Conservation (phyloP, 2,329 filamentous ascomycete genomes). For the Alternaria viburni region DNA sequence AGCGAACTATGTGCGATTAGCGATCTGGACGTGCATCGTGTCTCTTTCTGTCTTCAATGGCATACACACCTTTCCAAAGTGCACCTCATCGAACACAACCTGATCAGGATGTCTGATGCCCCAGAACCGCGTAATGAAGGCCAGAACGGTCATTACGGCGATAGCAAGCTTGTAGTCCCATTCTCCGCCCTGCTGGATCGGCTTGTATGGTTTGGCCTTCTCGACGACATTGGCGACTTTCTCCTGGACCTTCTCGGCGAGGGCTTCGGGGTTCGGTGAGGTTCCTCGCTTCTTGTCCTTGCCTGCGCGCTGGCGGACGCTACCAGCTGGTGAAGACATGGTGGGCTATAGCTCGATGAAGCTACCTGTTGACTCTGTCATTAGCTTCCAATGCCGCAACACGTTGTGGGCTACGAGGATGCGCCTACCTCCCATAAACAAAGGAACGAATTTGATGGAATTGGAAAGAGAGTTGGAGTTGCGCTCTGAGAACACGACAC, state of each 20-base stretch:
- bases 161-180: constrained; percentile 85
- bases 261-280: constrained; percentile 43
- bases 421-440: constrained; percentile 30
- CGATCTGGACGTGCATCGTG: not conserved
- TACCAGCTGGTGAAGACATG: constrained; percentile 48
- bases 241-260: constrained; percentile 38
- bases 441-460: constrained; percentile 23
- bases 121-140: constrained; percentile 93
- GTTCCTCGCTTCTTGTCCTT: constrained; percentile 49
- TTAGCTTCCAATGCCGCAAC: constrained; percentile 18
- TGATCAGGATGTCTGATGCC: constrained; percentile 94
- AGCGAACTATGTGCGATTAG: constrained; percentile 52
- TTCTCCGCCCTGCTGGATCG: constrained; percentile 61
- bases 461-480: constrained; percentile 24
- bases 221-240: constrained; percentile 36
- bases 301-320: constrained; percentile 46
- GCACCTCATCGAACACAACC: constrained; percentile 98
- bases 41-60: not conserved
- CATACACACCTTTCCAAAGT: constrained; percentile 90
- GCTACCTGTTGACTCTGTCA: constrained; percentile 27
- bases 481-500: constrained; percentile 28
- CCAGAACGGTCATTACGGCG: constrained; percentile 76
- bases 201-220: constrained; percentile 44
- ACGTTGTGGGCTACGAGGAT: constrained; percentile 3
- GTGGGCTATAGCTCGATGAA: constrained; percentile 31